phyloP scores from a whole-genome alignment of 805 yeast genomes.

The Candida ficus region DNA sequence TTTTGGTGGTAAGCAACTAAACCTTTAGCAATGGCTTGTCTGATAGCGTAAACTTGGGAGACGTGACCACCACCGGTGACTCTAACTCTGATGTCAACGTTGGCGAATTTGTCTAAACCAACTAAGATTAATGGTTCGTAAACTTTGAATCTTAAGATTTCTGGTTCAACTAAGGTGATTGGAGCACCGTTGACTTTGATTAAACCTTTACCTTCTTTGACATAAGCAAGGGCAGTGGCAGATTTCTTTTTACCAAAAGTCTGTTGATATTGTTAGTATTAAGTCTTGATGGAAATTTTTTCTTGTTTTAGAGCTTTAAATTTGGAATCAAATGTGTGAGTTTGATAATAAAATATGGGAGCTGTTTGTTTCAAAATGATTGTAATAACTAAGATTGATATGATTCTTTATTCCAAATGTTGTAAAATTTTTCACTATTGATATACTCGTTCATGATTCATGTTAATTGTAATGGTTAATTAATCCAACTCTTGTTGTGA shows the following conservation, averaged over 20 bases:
- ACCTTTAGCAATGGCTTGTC: conserved; percentile 99
- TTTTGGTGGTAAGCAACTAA: conserved; percentile 99
- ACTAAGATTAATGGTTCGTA: conserved; percentile 98
- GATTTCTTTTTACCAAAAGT: conserved; percentile 99
- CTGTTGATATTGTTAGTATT: conserved; percentile 38
- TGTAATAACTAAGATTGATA: too few relatives aligned
- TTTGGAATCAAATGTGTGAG: too few relatives aligned
- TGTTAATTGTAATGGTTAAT: too few relatives aligned
- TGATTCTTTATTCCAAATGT: too few relatives aligned
- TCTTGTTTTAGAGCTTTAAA: too few relatives aligned
- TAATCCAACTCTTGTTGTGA: too few relatives aligned
- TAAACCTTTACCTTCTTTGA: conserved; percentile 98
- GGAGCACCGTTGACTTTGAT: conserved; percentile 99
- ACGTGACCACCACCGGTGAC: conserved; percentile 99
- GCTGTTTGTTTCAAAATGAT: too few relatives aligned
- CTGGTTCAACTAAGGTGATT: conserved; percentile 98
- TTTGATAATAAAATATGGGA: not conserved
- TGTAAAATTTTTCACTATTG: too few relatives aligned
- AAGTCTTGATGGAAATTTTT: not conserved
- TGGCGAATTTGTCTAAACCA: conserved; percentile 98
- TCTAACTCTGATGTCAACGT: conserved; percentile 97
- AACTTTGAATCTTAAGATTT: conserved; percentile 98
- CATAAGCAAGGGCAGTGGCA: conserved; percentile 99
- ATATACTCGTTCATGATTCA: too few relatives aligned
- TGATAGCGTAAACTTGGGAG: conserved; percentile 98